A percentile compares a stretch with the other conserved stretches of the same genome.
Evolutionary conservation across 345 rosid species (phyloP).

Genomic region (Carallia brachiata): DNA sequence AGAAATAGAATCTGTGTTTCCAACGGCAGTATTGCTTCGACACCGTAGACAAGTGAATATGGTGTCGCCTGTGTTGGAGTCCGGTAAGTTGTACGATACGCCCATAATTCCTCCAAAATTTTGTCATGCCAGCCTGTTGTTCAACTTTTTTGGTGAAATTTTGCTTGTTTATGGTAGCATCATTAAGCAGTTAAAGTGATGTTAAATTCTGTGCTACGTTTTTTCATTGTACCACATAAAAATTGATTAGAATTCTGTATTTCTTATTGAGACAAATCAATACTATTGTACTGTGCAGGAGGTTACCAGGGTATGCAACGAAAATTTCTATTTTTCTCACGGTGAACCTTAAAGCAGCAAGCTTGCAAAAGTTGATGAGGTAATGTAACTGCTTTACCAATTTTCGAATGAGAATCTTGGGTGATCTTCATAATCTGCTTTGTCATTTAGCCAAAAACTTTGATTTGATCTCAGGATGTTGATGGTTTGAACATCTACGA

Average conservation of each 20-base stretch:
- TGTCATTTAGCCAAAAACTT: constrained; percentile 10
- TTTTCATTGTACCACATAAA: not conserved
- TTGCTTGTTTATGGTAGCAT: too few species aligned
- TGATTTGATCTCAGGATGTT: constrained; percentile 40
- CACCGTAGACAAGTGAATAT: too few species aligned
- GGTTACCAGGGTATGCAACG: constrained; percentile 51
- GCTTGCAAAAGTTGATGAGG: constrained; percentile 54
- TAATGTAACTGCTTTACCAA: constrained; percentile 20
- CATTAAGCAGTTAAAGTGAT: not conserved
- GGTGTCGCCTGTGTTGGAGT: too few species aligned
- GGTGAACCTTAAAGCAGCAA: constrained; percentile 28
- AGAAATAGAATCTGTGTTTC: too few species aligned
- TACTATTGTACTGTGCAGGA: constrained; percentile 42
- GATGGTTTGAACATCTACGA: constrained; percentile 62
- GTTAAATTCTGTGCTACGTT: too few species aligned
- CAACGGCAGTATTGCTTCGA: too few species aligned
- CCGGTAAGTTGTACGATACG: too few species aligned
- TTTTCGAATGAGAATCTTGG: not conserved
- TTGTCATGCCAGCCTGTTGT: not conserved
- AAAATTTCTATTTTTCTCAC: constrained; percentile 41
- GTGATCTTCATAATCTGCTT: not conserved
- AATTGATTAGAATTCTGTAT: not conserved
- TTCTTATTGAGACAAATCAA: not conserved
- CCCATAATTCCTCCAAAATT: too few species aligned
- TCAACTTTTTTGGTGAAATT: too few species aligned